These are phyloP conservation scores for Amniculicola lignicola DNA, from an alignment of 495 filamentous ascomycete species.

Conservation along the genomic window DNA sequence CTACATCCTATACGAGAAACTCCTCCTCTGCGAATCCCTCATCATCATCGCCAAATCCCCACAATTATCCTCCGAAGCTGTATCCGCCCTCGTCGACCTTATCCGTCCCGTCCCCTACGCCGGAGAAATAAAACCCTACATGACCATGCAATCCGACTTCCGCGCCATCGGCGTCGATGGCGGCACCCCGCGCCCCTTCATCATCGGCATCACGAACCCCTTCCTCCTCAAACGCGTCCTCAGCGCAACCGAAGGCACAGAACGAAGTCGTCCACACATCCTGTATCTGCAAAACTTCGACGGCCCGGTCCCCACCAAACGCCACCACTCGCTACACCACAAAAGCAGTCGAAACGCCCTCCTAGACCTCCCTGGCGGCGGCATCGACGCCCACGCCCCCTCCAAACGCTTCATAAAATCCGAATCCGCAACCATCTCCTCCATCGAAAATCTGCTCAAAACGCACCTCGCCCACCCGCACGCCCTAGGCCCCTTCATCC, in stretches of 20 bases:
- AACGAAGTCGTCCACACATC: constrained; percentile 29
- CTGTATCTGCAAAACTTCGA: constrained; percentile 33
- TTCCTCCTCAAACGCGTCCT: constrained; percentile 37
- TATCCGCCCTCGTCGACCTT: constrained; percentile 37
- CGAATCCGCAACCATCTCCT: constrained; percentile 25
- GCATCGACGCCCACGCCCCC: constrained; percentile 24
- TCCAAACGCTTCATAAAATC: constrained; percentile 31
- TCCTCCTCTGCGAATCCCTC: constrained; percentile 38
- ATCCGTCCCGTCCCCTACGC: constrained; percentile 40
- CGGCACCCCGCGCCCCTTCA: constrained; percentile 32
- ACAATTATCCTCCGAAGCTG: constrained; percentile 36
- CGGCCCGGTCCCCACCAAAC: constrained; percentile 27
- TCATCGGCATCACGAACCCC: constrained; percentile 38
- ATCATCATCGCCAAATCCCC: constrained; percentile 39
- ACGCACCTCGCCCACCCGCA: constrained; percentile 12
- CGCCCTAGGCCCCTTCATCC: constrained; percentile 33
- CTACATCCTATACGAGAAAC: constrained; percentile 37
- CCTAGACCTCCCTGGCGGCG: constrained; percentile 26
- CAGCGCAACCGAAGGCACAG: constrained; percentile 13
- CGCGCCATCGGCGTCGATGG: constrained; percentile 31
- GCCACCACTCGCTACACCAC: constrained; percentile 31
- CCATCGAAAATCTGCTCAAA: constrained; percentile 32
- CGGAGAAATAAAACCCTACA: constrained; percentile 35
- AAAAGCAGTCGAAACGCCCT: constrained; percentile 20
- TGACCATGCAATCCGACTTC: constrained; percentile 43